Conservation (phyloP, 805 yeast genomes). For the Metschnikowia kunwiensis region DNA sequence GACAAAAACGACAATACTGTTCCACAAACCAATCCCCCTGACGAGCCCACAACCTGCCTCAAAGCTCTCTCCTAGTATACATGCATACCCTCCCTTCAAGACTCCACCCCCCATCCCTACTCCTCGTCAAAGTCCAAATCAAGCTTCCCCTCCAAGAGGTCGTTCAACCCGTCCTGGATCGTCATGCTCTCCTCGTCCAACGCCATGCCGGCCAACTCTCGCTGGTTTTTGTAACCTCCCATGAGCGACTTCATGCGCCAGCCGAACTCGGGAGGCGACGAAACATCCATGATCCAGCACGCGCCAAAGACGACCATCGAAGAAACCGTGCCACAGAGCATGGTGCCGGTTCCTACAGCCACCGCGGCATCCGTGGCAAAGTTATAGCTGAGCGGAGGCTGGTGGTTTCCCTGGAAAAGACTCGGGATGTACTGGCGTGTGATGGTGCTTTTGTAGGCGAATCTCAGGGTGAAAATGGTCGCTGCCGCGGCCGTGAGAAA, state of each 20-base stretch:
- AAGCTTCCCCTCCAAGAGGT: conserved; percentile 44
- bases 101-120: not conserved
- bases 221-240: conserved; percentile 66
- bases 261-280: conserved; percentile 67
- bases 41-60: too few species aligned
- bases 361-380: conserved; percentile 79
- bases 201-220: conserved; percentile 42
- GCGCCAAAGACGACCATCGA: conserved; percentile 72
- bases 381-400: conserved; percentile 73
- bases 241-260: conserved; percentile 57
- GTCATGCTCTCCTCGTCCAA: conserved; percentile 58
- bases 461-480: conserved; percentile 67
- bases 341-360: conserved; percentile 79
- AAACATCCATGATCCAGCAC: conserved; percentile 78
- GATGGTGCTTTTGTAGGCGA: conserved; percentile 72
- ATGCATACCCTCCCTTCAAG: not conserved
- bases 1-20: too few species aligned
- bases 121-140: conserved; percentile 9
- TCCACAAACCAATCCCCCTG: too few species aligned
- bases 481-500: conserved; percentile 72
- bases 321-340: conserved; percentile 67
- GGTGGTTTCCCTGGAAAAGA: conserved; percentile 79
- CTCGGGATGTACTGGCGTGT: conserved; percentile 72
- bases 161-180: conserved; percentile 54
- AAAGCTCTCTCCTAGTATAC: not conserved